These are phyloP conservation scores for Clohesyomyces aquaticus DNA, from an alignment of 495 filamentous ascomycete species.

Conservation along the genomic window DNA sequence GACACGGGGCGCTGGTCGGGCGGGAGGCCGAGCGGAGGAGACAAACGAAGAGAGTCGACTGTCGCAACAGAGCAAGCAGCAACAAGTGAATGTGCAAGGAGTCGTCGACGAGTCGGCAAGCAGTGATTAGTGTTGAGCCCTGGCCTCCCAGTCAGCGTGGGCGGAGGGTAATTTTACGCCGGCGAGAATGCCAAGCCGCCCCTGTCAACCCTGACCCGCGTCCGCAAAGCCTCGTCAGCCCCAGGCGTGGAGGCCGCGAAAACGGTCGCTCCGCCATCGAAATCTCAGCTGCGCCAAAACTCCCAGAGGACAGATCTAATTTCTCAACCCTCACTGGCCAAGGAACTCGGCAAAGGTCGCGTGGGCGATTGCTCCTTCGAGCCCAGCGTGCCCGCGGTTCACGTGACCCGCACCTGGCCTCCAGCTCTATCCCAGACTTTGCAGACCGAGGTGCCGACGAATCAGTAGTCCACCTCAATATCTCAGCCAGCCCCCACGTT, in stretches of 20 bases:
- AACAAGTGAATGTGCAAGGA: conserved; percentile 20
- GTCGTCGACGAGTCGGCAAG: neutral
- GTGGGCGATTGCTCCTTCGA: neutral
- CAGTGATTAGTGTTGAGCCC: conserved; percentile 8
- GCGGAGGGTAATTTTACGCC: conserved; percentile 25
- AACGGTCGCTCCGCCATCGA: neutral
- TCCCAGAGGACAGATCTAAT: no score
- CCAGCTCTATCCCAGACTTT: neutral
- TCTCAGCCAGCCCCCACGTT: neutral
- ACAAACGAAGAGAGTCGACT: conserved; percentile 12
- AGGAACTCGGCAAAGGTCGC: neutral
- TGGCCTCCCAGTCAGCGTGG: neutral
- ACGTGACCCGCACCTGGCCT: neutral
- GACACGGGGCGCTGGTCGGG: neutral
- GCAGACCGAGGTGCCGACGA: neutral
- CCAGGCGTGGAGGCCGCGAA: neutral
- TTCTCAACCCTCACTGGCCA: no score
- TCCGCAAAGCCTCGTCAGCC: conserved; percentile 20
- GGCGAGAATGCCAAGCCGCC: conserved; percentile 25
- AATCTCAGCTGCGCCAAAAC: neutral
- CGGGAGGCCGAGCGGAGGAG: neutral
- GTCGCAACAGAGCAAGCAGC: neutral
- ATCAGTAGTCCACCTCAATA: neutral
- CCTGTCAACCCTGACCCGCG: neutral
- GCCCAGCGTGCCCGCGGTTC: no score